phyloP scores from a whole-genome alignment of 1,284 basidiomycete genomes.

The Mrakiaceae sp. region DNA sequence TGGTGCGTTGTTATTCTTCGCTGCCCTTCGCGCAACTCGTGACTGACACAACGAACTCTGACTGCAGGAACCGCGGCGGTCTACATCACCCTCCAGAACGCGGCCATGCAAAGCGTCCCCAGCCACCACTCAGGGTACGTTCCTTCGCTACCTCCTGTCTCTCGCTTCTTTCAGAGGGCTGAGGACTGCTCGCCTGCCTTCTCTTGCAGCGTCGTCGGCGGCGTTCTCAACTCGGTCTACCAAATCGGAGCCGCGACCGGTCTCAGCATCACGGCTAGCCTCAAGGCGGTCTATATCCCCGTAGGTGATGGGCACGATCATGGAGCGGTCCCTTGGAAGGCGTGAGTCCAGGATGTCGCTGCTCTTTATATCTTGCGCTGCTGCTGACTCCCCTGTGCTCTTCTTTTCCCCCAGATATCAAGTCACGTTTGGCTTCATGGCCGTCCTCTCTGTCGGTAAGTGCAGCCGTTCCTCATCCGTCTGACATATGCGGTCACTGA shows the following conservation, averaged over 20 bases:
- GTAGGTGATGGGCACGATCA: not conserved
- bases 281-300: not conserved
- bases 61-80: conserved; percentile 11
- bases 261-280: conserved; percentile 24
- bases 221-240: conserved; percentile 33
- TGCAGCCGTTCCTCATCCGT: no score
- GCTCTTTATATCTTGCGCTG: no score
- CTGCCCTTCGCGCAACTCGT: not conserved
- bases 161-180: not conserved
- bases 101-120: conserved; percentile 14
- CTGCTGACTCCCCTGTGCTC: not conserved
- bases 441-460: not conserved
- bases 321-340: not conserved
- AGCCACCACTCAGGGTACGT: conserved; percentile 15
- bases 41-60: no score
- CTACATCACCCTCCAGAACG: conserved; percentile 18
- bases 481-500: no score
- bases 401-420: not conserved
- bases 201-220: conserved; percentile 25
- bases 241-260: conserved; percentile 31
- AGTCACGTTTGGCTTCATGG: not conserved
- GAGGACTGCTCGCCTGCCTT: not conserved
- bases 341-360: not conserved
- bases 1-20: not conserved
- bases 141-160: not conserved